Evolutionary conservation across 805 yeast species (phyloP), one percentile per base, ranked within the genome.

Genomic region (Lachancea sp.): DNA sequence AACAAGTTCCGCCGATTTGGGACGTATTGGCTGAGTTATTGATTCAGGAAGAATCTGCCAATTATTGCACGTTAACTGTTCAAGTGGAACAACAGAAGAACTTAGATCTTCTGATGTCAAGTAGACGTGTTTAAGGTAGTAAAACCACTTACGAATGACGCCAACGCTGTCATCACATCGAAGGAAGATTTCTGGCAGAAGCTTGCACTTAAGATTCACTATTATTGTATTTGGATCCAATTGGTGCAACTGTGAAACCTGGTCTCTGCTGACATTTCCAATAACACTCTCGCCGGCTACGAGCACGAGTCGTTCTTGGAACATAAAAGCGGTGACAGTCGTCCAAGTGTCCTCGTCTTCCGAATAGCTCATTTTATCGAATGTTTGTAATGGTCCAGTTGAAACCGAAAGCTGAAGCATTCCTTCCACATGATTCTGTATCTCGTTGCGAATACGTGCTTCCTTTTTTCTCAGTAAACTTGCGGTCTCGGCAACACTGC

Each of bases 21-120:
- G 36, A 22, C 43, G 37, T 1, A 74, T 52, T 13, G 46, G 33
- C 7, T 64, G 47, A 12, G 55, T 44, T 12, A 54, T 41, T 36
- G 60, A 57, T 9, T 56, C 60, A 8, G 67, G 58, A 7, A 76
- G 54, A 9, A 73, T 50, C 9, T 56, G 57, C 79, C 83, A 75
- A 0, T 73, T 72, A 49, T 72, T 79, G 1, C 73, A 66, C 1
- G 83, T 73, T 49, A 78, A 58, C 53, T 77, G 78, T 27, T 66
- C 65, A 20, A 77, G 50, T 3, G 75, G 68, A 7, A 66, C 42
- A 15, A 29, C 11, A 11, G 31, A 12, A 7, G 13, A 12, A 29
- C 17, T 45, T 31, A 16, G 27, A 3, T 13, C 35, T 16, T 33
- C 33, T 8, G 19, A 9, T 3, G 42, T 17, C 31, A 38, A 15